Evolutionary conservation across 805 yeast species (phyloP), one percentile per base, ranked within the genome.

Genomic region (Maudiozyma saulgeensis): DNA sequence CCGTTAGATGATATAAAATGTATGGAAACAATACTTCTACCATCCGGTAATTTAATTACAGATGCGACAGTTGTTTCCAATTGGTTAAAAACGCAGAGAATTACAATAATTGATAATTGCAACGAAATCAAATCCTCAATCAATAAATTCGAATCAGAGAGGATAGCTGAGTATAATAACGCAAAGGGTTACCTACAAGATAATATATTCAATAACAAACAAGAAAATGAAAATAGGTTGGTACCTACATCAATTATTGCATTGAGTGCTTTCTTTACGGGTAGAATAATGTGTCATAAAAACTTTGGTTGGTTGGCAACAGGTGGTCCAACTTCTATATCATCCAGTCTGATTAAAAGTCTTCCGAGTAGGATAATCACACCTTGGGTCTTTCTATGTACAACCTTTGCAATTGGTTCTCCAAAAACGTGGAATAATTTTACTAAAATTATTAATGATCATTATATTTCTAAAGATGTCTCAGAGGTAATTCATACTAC

Each of bases 221-320:
- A 44, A 21, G 70, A 65, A 46, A 56, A 50, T 38, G 44, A 53
- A 13, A 56, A 60, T 35, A 41, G 52, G 8, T 23, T 64, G 4
- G 60, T 62, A 6, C 66, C 68, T 3, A 56, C 66, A 7, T 23
- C 61, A 5, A 50, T 59, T 12, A 35, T 56, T 4, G 55, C 69
- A 1, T 47, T 62, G 1, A 62, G 66, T 12, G 61, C 63, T 4
- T 62, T 59, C 43, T 59, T 55, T 47, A 49, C 56, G 11, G 66
- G 68, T 4, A 56, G 61, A 37, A 60, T 66, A 3, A 16, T 63
- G 18, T 55, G 57, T 16, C 61, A 58, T 44, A 59, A 50, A 40
- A 25, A 12, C 8, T 7, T 8, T 15, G 16, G 39, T 5, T 39
- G 31, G 8, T 13, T 32, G 11, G 13, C 15, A 4, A 16, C 13